Evolutionary conservation across 78 protist genomes (phyloP).

Genomic region (Dictyostelium discoideum): dicty_2.7 NC_007089.4:3840001-3840500

Average conservation of each 20-base stretch:
- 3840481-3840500: neutral
- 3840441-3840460: neutral
- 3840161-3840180: conserved; percentile 69
- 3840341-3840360: too few species aligned
- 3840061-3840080: neutral
- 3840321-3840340: too few species aligned
- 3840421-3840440: too few species aligned
- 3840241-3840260: conserved; percentile 77
- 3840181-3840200: conserved; percentile 82
- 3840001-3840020: too few species aligned
- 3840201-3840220: conserved; percentile 75
- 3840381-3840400: too few species aligned
- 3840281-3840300: too few species aligned
- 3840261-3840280: conserved; percentile 23
- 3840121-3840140: conserved; percentile 59
- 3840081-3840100: conserved; percentile 78
- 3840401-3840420: too few species aligned
- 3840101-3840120: conserved; percentile 73
- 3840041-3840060: neutral
- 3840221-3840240: conserved; percentile 23
- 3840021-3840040: neutral
- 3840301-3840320: too few species aligned
- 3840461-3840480: neutral
- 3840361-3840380: too few species aligned
- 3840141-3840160: conserved; percentile 76